Percentiles rank a stretch among this genome's conserved stretches.
phyloP scores from a whole-genome alignment of 2,329 filamentous ascomycete species.

The Chrysoporthe austroafricana region DNA sequence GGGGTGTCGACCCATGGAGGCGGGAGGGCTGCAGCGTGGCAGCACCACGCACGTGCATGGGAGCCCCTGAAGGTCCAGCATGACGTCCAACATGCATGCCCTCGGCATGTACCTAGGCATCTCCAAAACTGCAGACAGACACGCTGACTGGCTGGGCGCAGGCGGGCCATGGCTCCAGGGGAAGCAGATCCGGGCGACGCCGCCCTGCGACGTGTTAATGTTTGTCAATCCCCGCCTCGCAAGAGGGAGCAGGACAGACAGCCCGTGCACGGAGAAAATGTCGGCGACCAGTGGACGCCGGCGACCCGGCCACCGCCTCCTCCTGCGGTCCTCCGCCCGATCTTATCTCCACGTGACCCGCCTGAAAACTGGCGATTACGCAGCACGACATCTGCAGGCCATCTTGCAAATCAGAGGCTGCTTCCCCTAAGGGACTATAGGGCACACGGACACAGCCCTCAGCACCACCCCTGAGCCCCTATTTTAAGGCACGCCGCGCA shows the following conservation, averaged over 20 bases:
- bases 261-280: slow-evolving; percentile 10
- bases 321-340: neutral
- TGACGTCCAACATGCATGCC: neutral
- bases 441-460: neutral
- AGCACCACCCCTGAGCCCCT: neutral
- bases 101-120: neutral
- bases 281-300: slow-evolving; percentile 5
- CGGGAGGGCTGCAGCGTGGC: slow-evolving; percentile 1
- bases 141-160: too few relatives aligned
- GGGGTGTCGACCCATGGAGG: neutral
- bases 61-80: neutral
- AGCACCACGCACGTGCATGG: neutral
- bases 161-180: too few relatives aligned
- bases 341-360: slow-evolving; percentile 29
- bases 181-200: too few relatives aligned
- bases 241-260: neutral
- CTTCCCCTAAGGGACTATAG: slow-evolving; percentile 1
- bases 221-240: neutral
- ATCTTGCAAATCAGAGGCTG: slow-evolving; percentile 21
- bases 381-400: slow-evolving; percentile 22
- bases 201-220: neutral
- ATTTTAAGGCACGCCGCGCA: neutral
- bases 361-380: slow-evolving; percentile 7
- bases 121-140: too few relatives aligned
- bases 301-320: slow-evolving; percentile 8